Base-by-base conservation (phyloP, 306 rosid genomes). In the Sicyos edulis region DNA sequence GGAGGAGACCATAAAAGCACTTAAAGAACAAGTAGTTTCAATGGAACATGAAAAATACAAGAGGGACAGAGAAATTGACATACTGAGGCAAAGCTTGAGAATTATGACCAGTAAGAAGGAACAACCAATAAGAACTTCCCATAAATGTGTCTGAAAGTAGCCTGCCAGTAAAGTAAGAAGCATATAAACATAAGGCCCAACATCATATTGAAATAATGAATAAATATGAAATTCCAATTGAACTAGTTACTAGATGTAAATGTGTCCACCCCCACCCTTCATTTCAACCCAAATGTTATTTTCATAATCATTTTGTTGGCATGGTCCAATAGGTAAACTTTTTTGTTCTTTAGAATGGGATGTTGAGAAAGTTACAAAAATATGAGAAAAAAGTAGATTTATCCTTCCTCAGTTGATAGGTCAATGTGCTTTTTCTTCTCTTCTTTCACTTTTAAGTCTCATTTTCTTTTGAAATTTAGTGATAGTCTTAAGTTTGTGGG, bases 71-170 rank as follows among this genome's bases (percentile, higher is more conserved):
- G 97, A 93, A 77, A 84, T 87, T 71, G 97, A 93, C 77, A 85
- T 93, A 76, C 75, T 93, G 67, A 93, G 86, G 85, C 99, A 93
- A 59, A 93, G 99, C 77, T 78, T 91, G 51, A 85, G 92, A 81
- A 93, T 93, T 57, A 83, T 93, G 85, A 85, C 79, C 74, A 68
- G 75, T 75, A 83, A 87, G 81, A 84, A 75, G 86, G 76, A 74
- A 24, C 49, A 79, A 44, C 76, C 71, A 49, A 52, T 50, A 74
- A 75, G 81, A 58, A 64, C 75, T 42, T 7, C 75, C 80, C 82
- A 86, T 78, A 79, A 77, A 68, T 77, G 70, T 76, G 44, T 76
- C 80, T 64, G 82, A 70, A 68, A 72, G 29, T 76, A 52, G 34
- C 54, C 54, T 57, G 56, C 67, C 16, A 21, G 19, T 44, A 14